Percentiles rank a stretch among this genome's conserved stretches.
phyloP scores from a whole-genome alignment of 1,284 basidiomycete species.

The Sanguinoderma infundibulare region DNA sequence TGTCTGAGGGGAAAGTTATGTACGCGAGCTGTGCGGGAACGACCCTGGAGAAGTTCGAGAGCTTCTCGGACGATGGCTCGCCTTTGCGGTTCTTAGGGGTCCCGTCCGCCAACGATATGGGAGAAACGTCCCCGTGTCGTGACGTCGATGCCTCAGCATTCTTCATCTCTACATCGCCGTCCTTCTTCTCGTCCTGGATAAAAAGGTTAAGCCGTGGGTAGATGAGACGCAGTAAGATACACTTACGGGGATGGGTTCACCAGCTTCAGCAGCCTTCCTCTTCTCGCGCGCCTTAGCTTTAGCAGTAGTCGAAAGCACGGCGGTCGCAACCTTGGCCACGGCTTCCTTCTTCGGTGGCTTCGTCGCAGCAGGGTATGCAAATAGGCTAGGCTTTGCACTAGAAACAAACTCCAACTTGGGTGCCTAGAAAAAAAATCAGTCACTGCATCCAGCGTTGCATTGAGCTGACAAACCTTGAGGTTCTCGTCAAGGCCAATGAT shows the following conservation, averaged over 20 bases:
- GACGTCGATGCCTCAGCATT: slow-evolving; percentile 49
- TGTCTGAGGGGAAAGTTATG: slow-evolving; percentile 80
- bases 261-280: slow-evolving; percentile 82
- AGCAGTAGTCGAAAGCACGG: slow-evolving; percentile 93
- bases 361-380: slow-evolving; percentile 85
- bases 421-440: slow-evolving; percentile 49
- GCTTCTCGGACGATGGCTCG: slow-evolving; percentile 79
- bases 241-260: slow-evolving; percentile 84
- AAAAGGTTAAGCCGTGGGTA: slow-evolving; percentile 23
- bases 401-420: slow-evolving; percentile 92
- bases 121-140: slow-evolving; percentile 60
- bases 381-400: slow-evolving; percentile 86
- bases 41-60: slow-evolving; percentile 92
- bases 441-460: not conserved
- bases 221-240: not conserved
- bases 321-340: slow-evolving; percentile 88
- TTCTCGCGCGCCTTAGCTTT: slow-evolving; percentile 93
- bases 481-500: slow-evolving; percentile 89
- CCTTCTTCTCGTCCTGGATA: slow-evolving; percentile 59
- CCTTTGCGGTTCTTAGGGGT: slow-evolving; percentile 51
- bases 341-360: slow-evolving; percentile 92
- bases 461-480: slow-evolving; percentile 51
- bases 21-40: slow-evolving; percentile 89
- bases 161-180: slow-evolving; percentile 79
- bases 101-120: slow-evolving; percentile 55